Conservation (phyloP, 805 yeast species). For the Candida easanensis region DNA sequence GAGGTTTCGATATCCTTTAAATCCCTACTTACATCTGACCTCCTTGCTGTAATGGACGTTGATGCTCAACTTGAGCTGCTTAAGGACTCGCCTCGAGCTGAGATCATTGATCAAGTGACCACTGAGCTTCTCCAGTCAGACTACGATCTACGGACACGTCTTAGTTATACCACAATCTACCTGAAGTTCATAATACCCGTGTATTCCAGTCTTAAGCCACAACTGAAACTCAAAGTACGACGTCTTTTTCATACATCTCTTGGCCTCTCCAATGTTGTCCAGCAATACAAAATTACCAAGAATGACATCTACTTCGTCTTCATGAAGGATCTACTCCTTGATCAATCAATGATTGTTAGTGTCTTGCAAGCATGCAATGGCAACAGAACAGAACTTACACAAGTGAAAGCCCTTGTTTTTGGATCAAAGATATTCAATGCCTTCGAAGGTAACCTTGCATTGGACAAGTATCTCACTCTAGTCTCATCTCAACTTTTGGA, state of each 20-base stretch:
- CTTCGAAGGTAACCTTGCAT: constrained; percentile 20
- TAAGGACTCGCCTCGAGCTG: constrained; percentile 12
- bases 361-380: constrained; percentile 8
- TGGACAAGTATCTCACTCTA: constrained; percentile 17
- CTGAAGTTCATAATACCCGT: constrained; percentile 24
- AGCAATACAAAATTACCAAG: constrained; percentile 22
- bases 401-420: constrained; percentile 21
- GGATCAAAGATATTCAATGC: constrained; percentile 26
- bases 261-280: constrained; percentile 21
- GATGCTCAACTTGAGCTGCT: too few species aligned
- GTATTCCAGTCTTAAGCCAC: constrained; percentile 18
- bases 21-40: too few species aligned
- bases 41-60: too few species aligned
- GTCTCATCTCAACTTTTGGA: constrained; percentile 19
- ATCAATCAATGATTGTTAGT: constrained; percentile 13
- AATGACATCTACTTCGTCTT: constrained; percentile 21
- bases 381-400: constrained; percentile 14
- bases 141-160: constrained; percentile 10
- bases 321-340: constrained; percentile 21
- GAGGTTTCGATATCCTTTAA: too few species aligned
- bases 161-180: constrained; percentile 18
- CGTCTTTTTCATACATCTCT: constrained; percentile 15
- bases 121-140: constrained; percentile 3
- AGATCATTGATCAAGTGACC: constrained; percentile 16
- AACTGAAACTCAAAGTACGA: constrained; percentile 15